Conservation (phyloP, 768 basidiomycete genomes). For the Tricholoma saponaceum region DNA sequence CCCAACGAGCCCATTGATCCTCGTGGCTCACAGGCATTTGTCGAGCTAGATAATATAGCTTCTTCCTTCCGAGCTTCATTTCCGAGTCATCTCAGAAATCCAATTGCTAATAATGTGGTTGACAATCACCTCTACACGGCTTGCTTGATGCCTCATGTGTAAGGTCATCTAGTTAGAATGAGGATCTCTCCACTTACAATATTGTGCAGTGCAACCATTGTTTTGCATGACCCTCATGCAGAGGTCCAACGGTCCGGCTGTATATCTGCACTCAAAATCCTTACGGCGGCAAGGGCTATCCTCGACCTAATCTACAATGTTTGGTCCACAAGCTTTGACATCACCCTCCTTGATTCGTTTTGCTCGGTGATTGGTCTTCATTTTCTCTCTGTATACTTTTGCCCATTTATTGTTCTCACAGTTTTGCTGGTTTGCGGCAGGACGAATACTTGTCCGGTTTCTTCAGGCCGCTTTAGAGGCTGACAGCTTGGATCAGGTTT, state of each 20-base stretch:
- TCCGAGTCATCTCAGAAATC: constrained; percentile 50
- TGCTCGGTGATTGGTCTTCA: constrained; percentile 48
- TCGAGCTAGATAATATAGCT: constrained; percentile 57
- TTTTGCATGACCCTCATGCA: constrained; percentile 77
- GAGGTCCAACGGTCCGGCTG: constrained; percentile 54
- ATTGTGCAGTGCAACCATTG: constrained; percentile 51
- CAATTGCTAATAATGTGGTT: constrained; percentile 50
- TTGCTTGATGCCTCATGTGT: constrained; percentile 41
- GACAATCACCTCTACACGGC: constrained; percentile 56
- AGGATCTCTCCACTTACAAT: constrained; percentile 3
- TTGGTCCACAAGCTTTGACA: constrained; percentile 68
- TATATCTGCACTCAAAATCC: constrained; percentile 64
- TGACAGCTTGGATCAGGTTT: constrained; percentile 51
- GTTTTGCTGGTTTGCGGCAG: constrained; percentile 70
- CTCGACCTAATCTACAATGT: constrained; percentile 64
- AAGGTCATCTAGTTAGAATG: constrained; percentile 8
- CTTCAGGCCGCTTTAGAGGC: constrained; percentile 58
- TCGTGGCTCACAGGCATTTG: constrained; percentile 57
- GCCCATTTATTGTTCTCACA: constrained; percentile 17
- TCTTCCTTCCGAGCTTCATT: constrained; percentile 56
- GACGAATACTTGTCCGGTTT: constrained; percentile 64
- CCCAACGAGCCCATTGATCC: constrained; percentile 50
- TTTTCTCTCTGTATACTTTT: neutral
- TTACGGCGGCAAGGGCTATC: constrained; percentile 61
- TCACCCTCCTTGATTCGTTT: constrained; percentile 67